Evolutionary conservation across 2,329 filamentous ascomycete species (phyloP), one percentile per base, ranked within the genome.

Genomic region (Trichoderma sp.): DNA sequence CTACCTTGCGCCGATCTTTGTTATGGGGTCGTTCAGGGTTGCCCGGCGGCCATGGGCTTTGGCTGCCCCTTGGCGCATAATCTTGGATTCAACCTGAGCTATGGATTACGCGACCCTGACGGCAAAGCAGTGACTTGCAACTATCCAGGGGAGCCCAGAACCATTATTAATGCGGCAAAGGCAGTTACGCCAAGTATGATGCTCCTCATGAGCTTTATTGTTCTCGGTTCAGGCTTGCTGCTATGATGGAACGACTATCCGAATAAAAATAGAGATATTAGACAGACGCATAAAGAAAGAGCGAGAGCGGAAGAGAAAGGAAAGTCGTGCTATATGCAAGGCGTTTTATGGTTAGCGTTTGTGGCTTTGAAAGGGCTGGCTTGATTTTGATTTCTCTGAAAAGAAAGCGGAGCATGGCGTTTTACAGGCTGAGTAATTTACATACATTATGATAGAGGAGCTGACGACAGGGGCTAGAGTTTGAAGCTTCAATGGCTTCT

Each of bases 1-100:
- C 82, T 97, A 10, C 96, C 96, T 0, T 98, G 95, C 76, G 88
- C 92, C 71, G 91, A 97, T 72, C 81, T 97, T 62, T 99, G 96
- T 81, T 96, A 94, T 77, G 88, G 91, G 66, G 85, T 99, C 1
- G 92, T 97, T 13, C 89, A 91, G 80, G 93, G 88, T 76, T 99
- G 96, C 80, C 95, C 96, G 0, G 86, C 93, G 0, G 80, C 85
- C 0, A 82, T 99, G 74, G 84, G 85, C 0, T 97, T 99, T 75
- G 81, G 78, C 1, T 99, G 96, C 80, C 95, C 96, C 5, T 76
- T 75, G 40, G 75, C 77, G 3, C 72, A 74, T 24, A 75, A 78
- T 47, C 68, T 13, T 10, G 77, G 76, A 60, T 83, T 81, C 66
- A 72, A 77, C 10, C 72, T 74, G 33, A 81, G 80, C 61, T 83